Evolutionary conservation across 2,329 filamentous ascomycete species (phyloP), one percentile per base, ranked within the genome.

Genomic region (Podosphaera xanthii): DNA sequence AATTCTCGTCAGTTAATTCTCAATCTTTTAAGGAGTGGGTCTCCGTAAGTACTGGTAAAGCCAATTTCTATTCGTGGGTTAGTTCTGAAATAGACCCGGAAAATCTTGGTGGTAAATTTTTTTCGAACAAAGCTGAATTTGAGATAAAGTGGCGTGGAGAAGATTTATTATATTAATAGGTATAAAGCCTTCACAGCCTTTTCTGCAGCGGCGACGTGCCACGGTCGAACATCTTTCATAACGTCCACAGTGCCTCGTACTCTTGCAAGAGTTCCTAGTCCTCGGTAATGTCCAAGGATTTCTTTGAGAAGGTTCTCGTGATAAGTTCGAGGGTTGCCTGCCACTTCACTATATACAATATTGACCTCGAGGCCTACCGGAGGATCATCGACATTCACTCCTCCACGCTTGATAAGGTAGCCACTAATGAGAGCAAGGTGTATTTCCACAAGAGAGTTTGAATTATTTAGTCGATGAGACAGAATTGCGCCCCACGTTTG

Each of bases 401-500:
- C 80, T 1, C 78, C 76, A 33, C 79, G 76, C 69, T 84, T 85
- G 64, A 85, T 74, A 2, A 86, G 73, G 66, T 84, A 85, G 3
- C 81, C 82, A 64, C 79, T 83, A 38, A 79, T 75, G 0, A 84
- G 74, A 0, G 81, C 75, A 0, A 78, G 78, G 56, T 75, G 76
- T 44, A 77, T 69, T 50, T 82, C 78, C 4, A 77, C 71, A 14
- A 78, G 71, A 2, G 76, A 76, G 8, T 74, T 71, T 0, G 80
- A 78, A 65, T 79, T 83, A 68, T 77, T 81, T 14, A 84, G 73
- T 12, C 81, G 76, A 67, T 87, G 83, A 0, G 79, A 76, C 49
- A 86, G 76, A 14, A 92, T 74, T 4, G 86, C 78, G 30, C 83
- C 86, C 83, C 84, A 91, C 0, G 80, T 84, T 62, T 87, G 84